phyloP scores from a whole-genome alignment of 2,329 filamentous ascomycete species.

The Sporothrix brunneoviolacea region DNA sequence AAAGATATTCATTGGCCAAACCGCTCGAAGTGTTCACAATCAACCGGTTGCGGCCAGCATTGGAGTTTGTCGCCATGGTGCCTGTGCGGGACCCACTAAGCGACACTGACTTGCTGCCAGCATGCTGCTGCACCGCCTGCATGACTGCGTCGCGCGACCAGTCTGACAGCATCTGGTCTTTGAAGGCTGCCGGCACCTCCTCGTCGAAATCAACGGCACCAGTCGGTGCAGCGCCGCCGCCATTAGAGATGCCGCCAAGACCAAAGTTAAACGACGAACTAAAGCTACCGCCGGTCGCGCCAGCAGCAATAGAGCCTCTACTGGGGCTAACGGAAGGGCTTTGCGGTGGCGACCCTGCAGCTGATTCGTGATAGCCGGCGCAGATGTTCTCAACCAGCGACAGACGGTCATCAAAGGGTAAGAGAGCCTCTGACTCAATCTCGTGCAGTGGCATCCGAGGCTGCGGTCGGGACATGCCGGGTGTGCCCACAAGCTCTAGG shows the following conservation, averaged over 20 bases:
- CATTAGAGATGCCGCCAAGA: background rate
- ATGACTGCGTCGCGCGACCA: conserved; percentile 76
- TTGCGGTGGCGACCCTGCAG: conserved; percentile 50
- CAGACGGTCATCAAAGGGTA: conserved; percentile 68
- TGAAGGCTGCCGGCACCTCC: conserved; percentile 60
- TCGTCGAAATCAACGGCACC: conserved; percentile 31
- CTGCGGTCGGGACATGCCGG: conserved; percentile 38
- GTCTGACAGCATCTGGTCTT: conserved; percentile 68
- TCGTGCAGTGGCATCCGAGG: conserved; percentile 43
- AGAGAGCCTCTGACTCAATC: conserved; percentile 56
- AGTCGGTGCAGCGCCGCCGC: conserved; percentile 7
- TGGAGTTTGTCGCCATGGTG: conserved; percentile 42
- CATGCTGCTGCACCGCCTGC: conserved; percentile 50
- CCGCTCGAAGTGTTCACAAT: conserved; percentile 36
- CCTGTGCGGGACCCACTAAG: conserved; percentile 67
- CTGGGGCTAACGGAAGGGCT: conserved; percentile 67
- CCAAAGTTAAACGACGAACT: conserved; percentile 6
- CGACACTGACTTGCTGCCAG: conserved; percentile 65
- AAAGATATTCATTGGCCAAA: conserved; percentile 21
- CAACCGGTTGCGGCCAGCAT: conserved; percentile 37
- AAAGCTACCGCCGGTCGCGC: background rate
- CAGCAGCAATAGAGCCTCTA: conserved; percentile 33
- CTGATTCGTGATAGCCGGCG: conserved; percentile 57
- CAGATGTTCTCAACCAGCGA: conserved; percentile 70
- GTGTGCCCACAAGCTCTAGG: conserved; percentile 54